Base-by-base conservation (phyloP, 78 protist genomes). In the Polysphondylium violaceum region DNA sequence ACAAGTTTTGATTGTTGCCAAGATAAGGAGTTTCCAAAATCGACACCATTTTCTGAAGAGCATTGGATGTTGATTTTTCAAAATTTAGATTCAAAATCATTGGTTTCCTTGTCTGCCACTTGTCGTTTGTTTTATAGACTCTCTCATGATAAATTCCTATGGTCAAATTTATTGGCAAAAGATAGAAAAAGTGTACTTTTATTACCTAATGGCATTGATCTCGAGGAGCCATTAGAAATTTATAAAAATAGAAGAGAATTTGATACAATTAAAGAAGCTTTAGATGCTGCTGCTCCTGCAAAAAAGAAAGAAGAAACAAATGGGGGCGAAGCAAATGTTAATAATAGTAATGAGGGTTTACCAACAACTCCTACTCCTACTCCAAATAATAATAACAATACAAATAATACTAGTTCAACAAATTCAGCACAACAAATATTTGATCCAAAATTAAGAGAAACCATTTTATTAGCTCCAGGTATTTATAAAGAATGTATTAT, bases 21-120 rank as follows among this genome's bases (percentile, higher is more conserved):
- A 50, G 17, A 50, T 19, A 50, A 50, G 27, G 17, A 50, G 27
- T 19, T 50, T n/a, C n/a, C 56, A 50, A 14, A 50, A 14, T 50
- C 56, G 17, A 50, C 56, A 50, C 17, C 56, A 50, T 65, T 83
- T 17, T 83, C 91, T 1, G 91, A 83, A 23, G 91, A 83, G 33
- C 56, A 83, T 58, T 83, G 91, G 91, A 69, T 83, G 4, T n/a
- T 51, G 9, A 83, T 83, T n/a, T 56, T 83, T 41, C 36, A 40
- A 9, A 14, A 16, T 33, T 40, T 83, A 43, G 91, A 83, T 25
- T 58, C 9, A n/a, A 69, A 59, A 83, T 58, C 91, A 0, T 21
- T 83, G 11, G 21, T 83, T 27, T 27, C 56, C 1, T 51, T 69
- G 2, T 83, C 91, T 5, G 79, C 67, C 44, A 35, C 50, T 7